Conservation (phyloP, 2,329 filamentous ascomycete genomes). For the Exserohilum rostratum region DNA sequence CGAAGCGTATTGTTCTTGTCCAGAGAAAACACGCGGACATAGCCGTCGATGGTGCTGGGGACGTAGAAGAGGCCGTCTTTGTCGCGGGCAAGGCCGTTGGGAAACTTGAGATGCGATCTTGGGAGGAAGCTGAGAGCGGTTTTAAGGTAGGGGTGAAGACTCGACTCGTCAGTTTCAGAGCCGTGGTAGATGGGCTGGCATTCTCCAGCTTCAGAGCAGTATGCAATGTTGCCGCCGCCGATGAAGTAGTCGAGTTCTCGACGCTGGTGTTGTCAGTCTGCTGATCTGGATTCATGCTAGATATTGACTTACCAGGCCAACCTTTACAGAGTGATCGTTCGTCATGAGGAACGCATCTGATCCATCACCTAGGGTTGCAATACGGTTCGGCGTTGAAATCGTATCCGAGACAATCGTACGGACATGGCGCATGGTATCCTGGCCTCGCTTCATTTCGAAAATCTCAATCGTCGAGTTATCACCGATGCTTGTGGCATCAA, state of each 20-base stretch:
- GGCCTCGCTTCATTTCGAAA: constrained; percentile 30
- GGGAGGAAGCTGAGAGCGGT: constrained; percentile 11
- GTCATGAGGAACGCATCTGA: constrained; percentile 31
- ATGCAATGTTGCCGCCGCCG: constrained; percentile 37
- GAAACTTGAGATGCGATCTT: constrained; percentile 34
- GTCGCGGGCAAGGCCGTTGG: constrained; percentile 35
- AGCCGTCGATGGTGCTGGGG: constrained; percentile 33
- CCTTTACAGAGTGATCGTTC: constrained; percentile 37
- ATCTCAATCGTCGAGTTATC: constrained; percentile 37
- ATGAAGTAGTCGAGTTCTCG: constrained; percentile 30
- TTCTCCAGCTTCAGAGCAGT: constrained; percentile 23
- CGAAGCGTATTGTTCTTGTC: constrained; percentile 23
- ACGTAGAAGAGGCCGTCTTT: constrained; percentile 36
- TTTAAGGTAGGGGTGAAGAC: constrained; percentile 2
- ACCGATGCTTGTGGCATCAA: constrained; percentile 30
- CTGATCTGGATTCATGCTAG: neutral
- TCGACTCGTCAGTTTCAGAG: constrained; percentile 9
- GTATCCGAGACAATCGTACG: constrained; percentile 26
- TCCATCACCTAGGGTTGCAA: constrained; percentile 26
- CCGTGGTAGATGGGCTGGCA: constrained; percentile 27
- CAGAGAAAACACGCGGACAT: constrained; percentile 28
- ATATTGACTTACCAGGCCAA: constrained; percentile 22
- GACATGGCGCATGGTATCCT: constrained; percentile 31
- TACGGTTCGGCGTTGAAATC: constrained; percentile 33
- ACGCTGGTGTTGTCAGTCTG: constrained; percentile 9